A percentile compares a stretch with the other conserved stretches of the same genome.
These are phyloP conservation scores for Nematodospora valgi DNA, from an alignment of 805 yeast genomes.

Conservation along the genomic window DNA sequence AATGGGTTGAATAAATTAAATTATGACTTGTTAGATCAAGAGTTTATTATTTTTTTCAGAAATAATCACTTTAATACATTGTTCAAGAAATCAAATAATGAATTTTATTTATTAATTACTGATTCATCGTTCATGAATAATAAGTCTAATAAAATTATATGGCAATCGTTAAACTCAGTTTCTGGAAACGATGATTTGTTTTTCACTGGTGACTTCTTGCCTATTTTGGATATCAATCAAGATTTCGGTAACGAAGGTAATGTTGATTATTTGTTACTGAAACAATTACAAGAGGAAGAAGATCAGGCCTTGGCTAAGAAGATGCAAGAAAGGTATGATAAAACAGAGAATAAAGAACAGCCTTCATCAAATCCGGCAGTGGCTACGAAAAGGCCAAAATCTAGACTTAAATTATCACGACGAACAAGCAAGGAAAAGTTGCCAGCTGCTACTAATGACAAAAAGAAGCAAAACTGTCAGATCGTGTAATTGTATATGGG, in stretches of 20 bases:
- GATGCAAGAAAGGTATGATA: slow-evolving; percentile 35
- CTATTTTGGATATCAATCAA: slow-evolving; percentile 29
- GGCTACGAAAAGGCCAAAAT: slow-evolving; percentile 1
- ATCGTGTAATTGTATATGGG: slow-evolving; percentile 23
- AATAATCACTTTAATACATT: slow-evolving; percentile 87
- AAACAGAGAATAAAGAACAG: slow-evolving; percentile 8
- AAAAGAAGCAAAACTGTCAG: slow-evolving; percentile 14
- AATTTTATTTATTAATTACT: slow-evolving; percentile 64
- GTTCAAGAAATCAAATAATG: slow-evolving; percentile 44
- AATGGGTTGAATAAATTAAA: slow-evolving; percentile 55
- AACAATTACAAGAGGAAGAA: slow-evolving; percentile 55
- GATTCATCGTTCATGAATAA: slow-evolving; percentile 59
- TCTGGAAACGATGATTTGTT: slow-evolving; percentile 69
- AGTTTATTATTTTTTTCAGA: slow-evolving; percentile 72
- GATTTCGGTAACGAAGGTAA: slow-evolving; percentile 7
- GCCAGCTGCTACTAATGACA: background rate
- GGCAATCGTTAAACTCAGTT: slow-evolving; percentile 74
- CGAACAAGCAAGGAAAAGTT: background rate
- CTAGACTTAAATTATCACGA: slow-evolving; percentile 3
- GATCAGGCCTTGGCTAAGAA: slow-evolving; percentile 48
- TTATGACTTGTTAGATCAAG: slow-evolving; percentile 44
- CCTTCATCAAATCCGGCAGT: slow-evolving; percentile 1
- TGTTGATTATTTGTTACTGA: slow-evolving; percentile 35
- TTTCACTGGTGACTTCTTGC: slow-evolving; percentile 62
- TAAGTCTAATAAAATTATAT: slow-evolving; percentile 51